A percentile compares a stretch with the other conserved stretches of the same genome.
Conservation (phyloP, 31 red algal species). For the Porphyra umbilicalis region DNA sequence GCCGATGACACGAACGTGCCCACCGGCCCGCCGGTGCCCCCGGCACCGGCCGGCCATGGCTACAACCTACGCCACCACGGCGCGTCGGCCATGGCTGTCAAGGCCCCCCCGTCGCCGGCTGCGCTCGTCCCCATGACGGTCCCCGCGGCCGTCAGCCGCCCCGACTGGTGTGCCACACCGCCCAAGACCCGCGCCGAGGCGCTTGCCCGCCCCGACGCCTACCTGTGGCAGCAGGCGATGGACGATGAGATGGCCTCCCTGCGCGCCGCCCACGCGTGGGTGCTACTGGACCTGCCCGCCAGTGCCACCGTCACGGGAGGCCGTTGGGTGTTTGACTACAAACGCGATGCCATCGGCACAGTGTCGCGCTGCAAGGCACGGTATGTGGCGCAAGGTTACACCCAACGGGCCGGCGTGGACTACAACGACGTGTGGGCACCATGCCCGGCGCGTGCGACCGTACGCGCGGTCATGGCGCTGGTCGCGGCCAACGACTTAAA, state of each 20-base stretch:
- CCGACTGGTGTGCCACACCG: background rate
- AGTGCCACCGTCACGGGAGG: background rate
- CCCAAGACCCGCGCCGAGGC: background rate
- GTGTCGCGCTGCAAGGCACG: background rate
- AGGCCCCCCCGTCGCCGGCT: no score
- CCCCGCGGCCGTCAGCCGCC: background rate
- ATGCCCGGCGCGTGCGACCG: no score
- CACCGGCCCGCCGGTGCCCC: no score
- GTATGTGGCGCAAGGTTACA: no score
- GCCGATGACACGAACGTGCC: background rate
- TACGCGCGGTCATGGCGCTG: no score
- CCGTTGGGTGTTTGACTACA: slow-evolving; percentile 11
- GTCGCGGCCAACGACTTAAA: no score
- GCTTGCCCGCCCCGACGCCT: background rate
- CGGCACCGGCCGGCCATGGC: background rate
- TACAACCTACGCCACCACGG: background rate
- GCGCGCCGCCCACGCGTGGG: background rate
- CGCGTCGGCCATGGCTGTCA: background rate
- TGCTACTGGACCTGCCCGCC: background rate
- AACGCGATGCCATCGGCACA: background rate
- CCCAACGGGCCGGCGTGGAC: no score
- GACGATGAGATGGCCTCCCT: slow-evolving; percentile 2
- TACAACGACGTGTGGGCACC: no score
- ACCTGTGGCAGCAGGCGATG: slow-evolving; percentile 4
- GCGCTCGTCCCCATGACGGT: slow-evolving; percentile 4